Base-by-base conservation (phyloP, 768 basidiomycete species). In the Candolleomyces efflorescens region DNA sequence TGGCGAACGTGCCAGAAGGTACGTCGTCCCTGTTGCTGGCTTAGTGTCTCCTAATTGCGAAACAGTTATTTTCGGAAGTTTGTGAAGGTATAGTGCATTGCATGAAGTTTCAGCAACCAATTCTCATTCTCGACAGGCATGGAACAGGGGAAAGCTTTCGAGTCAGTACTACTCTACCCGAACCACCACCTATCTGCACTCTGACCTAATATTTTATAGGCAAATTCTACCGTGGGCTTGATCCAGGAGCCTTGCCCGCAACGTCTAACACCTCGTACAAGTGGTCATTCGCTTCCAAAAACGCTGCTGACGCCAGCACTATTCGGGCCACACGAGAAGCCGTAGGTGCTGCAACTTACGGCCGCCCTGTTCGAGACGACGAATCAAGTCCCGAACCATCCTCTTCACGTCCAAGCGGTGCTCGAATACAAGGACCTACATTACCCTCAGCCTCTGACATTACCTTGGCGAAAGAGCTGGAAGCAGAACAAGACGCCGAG, bases 1-100 rank as follows among this genome's bases (percentile, higher is more conserved):
- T 17, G 85, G 91, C 24, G 92, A 94, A 27, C 86, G 80, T 67
- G 87, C 94, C 3, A 81, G 90, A 63, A 89, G 84, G 84, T 89
- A 67, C 68, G 82, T 63, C 18, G 46, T 45, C 58, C 53, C 20
- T 24, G 44, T 54, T 58, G 54, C 59, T 62, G 39, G 52, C 59
- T 53, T 60, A 51, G 59, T 64, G 59, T 61, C 64, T 63, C 63
- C 71, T 74, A 59, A 76, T 68, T 65, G 52, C 63, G 67, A 59
- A 55, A 23, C 58, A 92, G 90, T 65, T 94, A 95, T 68, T 98
- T 98, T 68, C 86, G 88, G 65, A 96, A 94, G 73, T 97, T 98
- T 65, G 86, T 94, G 41, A 90, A 89, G 79, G 87, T 87, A 66
- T 20, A 17, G 43, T 44, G 24, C 20, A 24, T 64, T 43, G 20